Base-by-base conservation (phyloP, 441 rosid genomes). In the Metrosideros polymorpha region DNA sequence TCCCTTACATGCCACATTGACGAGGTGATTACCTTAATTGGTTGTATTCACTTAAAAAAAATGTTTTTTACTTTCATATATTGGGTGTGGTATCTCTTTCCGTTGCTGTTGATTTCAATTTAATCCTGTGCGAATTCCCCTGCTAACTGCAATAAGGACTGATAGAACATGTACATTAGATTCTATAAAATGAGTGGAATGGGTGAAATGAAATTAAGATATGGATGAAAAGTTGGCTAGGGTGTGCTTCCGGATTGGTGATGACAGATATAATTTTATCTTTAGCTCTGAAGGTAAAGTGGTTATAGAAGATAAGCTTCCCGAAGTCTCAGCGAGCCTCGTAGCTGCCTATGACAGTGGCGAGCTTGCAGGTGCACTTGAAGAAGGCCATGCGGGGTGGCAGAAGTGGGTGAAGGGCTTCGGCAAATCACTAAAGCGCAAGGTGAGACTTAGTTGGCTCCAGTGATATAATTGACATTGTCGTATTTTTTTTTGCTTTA, bases 371-470 rank as follows among this genome's bases (percentile, higher is more conserved):
- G 86, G 84, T 53, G 98, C 98, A 27, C 93, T 95, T 39, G 98
- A 94, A 87, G 97, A 93, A 90, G 98, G 99, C 56, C 91, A 47
- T 84, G 89, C 93, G 52, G 98, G 96, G 84, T 96, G 99, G 99
- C 92, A 97, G 93, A 96, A 92, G 90, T 97, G 99, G 98, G 98
- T 94, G 85, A 97, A 97, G 92, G 91, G 91, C 88, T 96, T 95
- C 53, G 97, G 98, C 86, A 96, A 96, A 92, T 88, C 95, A 47
- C 85, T 90, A 66, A 95, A 96, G 86, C 97, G 98, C 91, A 95
- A 96, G 95, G 99, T 95, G 59, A 85, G 89, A 86, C 85, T 82
- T 55, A 2, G 51, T 22, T 71, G 84, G 39, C 32, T 82, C 3
- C 32, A n/a, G 19, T 12, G 2, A 47, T 14, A 82, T 13, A 27